These are phyloP conservation scores for Globisporangium irregulare DNA, from an alignment of 352 stramenopile genomes.

Conservation along the genomic window DNA sequence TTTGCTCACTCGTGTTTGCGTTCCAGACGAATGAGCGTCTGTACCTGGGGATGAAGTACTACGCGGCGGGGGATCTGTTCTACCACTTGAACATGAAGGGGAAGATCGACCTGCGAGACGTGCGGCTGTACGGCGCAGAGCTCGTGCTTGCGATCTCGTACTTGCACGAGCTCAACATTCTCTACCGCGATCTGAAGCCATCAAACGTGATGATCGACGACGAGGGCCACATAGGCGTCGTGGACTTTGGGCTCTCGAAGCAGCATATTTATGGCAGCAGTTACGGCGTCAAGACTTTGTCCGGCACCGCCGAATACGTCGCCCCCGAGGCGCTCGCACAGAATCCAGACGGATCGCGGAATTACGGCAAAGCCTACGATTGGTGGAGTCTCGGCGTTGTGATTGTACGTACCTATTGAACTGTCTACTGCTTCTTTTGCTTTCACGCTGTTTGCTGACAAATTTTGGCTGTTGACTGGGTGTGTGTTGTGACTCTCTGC, in stretches of 20 bases:
- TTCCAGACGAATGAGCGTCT: conserved; percentile 89
- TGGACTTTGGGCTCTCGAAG: conserved; percentile 88
- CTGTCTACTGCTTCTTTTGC: conserved; percentile 5
- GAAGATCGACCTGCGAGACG: conserved; percentile 56
- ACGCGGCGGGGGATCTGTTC: conserved; percentile 84
- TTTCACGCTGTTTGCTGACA: neutral
- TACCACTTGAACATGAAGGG: conserved; percentile 87
- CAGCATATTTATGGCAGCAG: conserved; percentile 87
- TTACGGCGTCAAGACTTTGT: conserved; percentile 85
- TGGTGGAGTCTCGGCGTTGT: conserved; percentile 89
- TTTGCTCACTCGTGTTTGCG: conserved; percentile 83
- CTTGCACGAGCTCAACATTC: conserved; percentile 86
- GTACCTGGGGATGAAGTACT: conserved; percentile 90
- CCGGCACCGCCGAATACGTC: conserved; percentile 85
- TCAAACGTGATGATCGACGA: conserved; percentile 90
- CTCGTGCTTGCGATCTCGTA: conserved; percentile 88
- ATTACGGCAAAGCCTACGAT: conserved; percentile 88
- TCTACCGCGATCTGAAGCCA: conserved; percentile 86
- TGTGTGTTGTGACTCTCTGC: neutral
- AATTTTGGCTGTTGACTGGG: neutral
- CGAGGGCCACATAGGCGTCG: conserved; percentile 85
- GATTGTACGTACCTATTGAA: conserved; percentile 49
- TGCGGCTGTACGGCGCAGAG: conserved; percentile 78
- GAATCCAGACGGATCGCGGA: conserved; percentile 70
- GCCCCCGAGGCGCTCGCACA: conserved; percentile 81